Evolutionary conservation across 768 basidiomycete species (phyloP).

Genomic region (Hypsizygus marmoreus): DNA sequence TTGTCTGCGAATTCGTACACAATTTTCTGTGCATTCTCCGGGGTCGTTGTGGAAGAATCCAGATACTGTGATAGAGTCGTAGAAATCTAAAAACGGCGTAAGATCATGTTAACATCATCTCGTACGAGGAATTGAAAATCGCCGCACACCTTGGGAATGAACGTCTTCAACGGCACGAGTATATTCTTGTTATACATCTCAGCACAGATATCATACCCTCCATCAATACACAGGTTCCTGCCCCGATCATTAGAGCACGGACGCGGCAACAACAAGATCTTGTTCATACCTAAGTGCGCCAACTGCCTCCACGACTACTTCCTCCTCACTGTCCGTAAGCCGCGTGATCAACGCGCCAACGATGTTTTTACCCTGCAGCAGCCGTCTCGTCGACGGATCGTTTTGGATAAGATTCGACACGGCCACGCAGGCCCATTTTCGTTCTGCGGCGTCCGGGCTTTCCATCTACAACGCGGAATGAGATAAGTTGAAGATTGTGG

Average conservation of each 20-base stretch:
- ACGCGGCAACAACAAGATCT: background rate
- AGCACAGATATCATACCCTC: slow-evolving; percentile 92
- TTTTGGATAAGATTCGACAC: slow-evolving; percentile 96
- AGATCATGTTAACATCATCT: too few species aligned
- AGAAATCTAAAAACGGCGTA: slow-evolving; percentile 67
- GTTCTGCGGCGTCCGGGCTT: slow-evolving; percentile 72
- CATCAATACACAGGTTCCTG: slow-evolving; percentile 94
- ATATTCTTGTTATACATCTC: slow-evolving; percentile 98
- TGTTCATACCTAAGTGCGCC: slow-evolving; percentile 78
- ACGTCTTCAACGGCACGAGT: slow-evolving; percentile 70
- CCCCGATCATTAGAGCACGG: background rate
- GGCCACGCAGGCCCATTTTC: slow-evolving; percentile 95
- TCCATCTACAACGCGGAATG: slow-evolving; percentile 58
- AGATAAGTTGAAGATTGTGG: slow-evolving; percentile 1
- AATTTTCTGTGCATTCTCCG: slow-evolving; percentile 71
- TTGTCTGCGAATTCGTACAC: slow-evolving; percentile 91
- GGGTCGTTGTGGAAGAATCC: slow-evolving; percentile 56
- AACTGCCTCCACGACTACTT: slow-evolving; percentile 86
- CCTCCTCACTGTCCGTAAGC: slow-evolving; percentile 87
- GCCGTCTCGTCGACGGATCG: slow-evolving; percentile 86
- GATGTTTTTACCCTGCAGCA: slow-evolving; percentile 89
- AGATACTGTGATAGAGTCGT: slow-evolving; percentile 68
- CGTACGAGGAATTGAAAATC: background rate
- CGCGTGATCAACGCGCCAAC: slow-evolving; percentile 85
- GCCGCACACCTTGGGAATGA: slow-evolving; percentile 80